Evolutionary conservation across 768 basidiomycete genomes (phyloP).

Genomic region (Amanita polypyramis): DNA sequence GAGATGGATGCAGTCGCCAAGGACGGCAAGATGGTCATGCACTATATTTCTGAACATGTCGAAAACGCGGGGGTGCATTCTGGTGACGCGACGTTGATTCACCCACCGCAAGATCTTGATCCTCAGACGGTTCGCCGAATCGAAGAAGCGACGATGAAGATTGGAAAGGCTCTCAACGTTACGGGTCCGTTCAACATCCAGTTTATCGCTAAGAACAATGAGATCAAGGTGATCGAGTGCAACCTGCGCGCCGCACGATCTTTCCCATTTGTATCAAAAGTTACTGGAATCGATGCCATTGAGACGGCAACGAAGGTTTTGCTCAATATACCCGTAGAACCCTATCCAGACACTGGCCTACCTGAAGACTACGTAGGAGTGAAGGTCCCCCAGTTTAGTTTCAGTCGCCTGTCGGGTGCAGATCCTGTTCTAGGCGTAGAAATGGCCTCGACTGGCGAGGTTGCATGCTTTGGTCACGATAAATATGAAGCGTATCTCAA

Average conservation of each 20-base stretch:
- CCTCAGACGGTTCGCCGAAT: conserved; percentile 94
- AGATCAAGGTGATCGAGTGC: conserved; percentile 99
- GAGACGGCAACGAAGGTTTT: conserved; percentile 99
- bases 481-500: conserved; percentile 99
- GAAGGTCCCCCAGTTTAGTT: conserved; percentile 99
- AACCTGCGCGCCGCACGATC: conserved; percentile 96
- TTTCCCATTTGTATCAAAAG: conserved; percentile 98
- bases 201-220: conserved; percentile 99
- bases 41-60: conserved; percentile 98
- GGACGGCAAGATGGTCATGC: conserved; percentile 98
- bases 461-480: conserved; percentile 95
- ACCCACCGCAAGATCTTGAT: conserved; percentile 96
- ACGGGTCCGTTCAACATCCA: conserved; percentile 99
- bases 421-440: conserved; percentile 97
- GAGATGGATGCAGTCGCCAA: conserved; percentile 99
- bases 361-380: conserved; percentile 94
- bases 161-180: conserved; percentile 94
- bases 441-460: conserved; percentile 99
- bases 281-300: conserved; percentile 95
- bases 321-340: conserved; percentile 79
- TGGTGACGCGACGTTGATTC: conserved; percentile 95
- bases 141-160: conserved; percentile 94
- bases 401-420: conserved; percentile 91
- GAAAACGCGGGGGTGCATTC: conserved; percentile 99
- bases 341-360: conserved; percentile 83